Conservation (phyloP, 2,329 filamentous ascomycete genomes). For the Ophiostoma quercus region DNA sequence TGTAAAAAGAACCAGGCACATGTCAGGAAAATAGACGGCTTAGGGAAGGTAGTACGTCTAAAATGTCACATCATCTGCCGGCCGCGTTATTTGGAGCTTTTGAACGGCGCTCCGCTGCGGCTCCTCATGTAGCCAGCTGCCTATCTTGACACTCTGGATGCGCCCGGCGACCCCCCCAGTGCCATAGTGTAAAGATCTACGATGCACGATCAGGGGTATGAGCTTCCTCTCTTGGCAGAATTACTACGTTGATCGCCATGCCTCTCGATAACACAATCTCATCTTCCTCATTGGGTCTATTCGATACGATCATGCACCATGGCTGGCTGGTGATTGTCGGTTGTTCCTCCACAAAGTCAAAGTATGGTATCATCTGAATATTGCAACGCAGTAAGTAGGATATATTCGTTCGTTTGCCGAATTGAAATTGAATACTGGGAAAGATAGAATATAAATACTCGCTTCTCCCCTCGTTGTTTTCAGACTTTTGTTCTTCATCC, state of each 20-base stretch:
- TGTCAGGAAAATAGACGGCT: neutral
- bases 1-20: neutral
- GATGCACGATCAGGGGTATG: neutral
- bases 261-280: constrained; percentile 12
- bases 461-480: neutral
- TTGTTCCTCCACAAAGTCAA: neutral
- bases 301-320: neutral
- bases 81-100: neutral
- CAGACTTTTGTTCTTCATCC: neutral
- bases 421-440: neutral
- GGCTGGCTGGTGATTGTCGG: neutral
- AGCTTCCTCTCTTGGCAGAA: constrained; percentile 15
- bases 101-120: neutral
- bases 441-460: neutral
- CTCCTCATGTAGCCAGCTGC: neutral
- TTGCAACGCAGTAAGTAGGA: neutral
- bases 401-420: neutral
- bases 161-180: neutral
- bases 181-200: neutral
- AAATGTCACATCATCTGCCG: neutral
- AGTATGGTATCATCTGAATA: neutral
- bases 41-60: neutral
- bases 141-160: constrained; percentile 3
- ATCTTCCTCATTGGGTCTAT: neutral
- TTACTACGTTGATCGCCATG: neutral